phyloP scores from a whole-genome alignment of 139 green algal genomes.

The Volvox reticuliferus region DNA sequence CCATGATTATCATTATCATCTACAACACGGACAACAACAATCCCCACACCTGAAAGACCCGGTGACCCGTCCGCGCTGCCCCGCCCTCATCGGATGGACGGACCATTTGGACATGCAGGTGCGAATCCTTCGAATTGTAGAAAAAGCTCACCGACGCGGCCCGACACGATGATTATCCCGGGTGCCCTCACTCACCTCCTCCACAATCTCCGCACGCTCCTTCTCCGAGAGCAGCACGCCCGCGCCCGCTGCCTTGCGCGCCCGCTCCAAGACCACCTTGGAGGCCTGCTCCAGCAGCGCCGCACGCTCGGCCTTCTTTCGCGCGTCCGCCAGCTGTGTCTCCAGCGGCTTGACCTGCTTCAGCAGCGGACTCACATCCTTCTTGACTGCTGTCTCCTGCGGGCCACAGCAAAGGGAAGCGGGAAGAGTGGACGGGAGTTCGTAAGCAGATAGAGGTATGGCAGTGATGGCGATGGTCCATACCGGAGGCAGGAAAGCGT shows the following conservation, averaged over 20 bases:
- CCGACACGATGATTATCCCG: too few relatives aligned
- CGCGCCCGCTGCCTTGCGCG: slow-evolving; percentile 24
- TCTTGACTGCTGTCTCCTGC: slow-evolving; percentile 32
- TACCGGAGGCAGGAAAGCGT: too few relatives aligned
- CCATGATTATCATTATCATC: too few relatives aligned
- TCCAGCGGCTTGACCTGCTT: slow-evolving; percentile 20
- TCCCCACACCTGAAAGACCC: too few relatives aligned
- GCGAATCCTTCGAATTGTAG: too few relatives aligned
- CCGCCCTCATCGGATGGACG: too few relatives aligned
- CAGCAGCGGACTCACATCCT: slow-evolving; percentile 28
- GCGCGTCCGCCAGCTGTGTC: slow-evolving; percentile 4
- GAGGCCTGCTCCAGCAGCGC: slow-evolving; percentile 14
- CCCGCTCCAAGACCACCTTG: slow-evolving; percentile 50
- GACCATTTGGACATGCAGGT: too few relatives aligned
- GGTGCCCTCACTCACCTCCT: slow-evolving; percentile 30
- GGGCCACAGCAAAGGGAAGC: not conserved
- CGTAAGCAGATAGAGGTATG: not conserved
- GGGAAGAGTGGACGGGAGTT: not conserved
- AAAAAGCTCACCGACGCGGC: too few relatives aligned
- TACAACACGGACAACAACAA: too few relatives aligned
- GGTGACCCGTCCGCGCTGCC: too few relatives aligned
- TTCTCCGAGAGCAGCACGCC: slow-evolving; percentile 30
- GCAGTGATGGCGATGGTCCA: not conserved
- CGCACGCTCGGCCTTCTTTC: not conserved
- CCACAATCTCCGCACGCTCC: slow-evolving; percentile 14